Percentiles rank a stretch among this genome's conserved stretches.
Conservation (phyloP, 2,329 filamentous ascomycete genomes). For the Hypoxylon sp. region DNA sequence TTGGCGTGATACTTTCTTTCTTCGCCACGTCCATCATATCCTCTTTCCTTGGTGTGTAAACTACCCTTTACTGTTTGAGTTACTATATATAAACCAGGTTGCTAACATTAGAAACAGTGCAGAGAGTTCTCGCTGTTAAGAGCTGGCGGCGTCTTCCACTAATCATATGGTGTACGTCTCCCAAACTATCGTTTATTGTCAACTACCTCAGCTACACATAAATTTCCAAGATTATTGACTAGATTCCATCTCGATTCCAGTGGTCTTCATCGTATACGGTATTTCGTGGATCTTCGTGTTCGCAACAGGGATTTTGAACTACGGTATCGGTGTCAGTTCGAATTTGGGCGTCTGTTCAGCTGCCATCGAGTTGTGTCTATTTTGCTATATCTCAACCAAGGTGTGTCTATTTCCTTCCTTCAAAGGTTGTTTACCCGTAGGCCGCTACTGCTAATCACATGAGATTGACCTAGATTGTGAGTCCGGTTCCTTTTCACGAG, state of each 20-base stretch:
- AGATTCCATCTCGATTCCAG: no score
- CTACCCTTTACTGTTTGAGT: background rate
- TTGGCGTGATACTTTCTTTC: constrained; percentile 31
- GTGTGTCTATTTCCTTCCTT: constrained; percentile 49
- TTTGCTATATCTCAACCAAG: constrained; percentile 71
- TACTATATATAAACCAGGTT: background rate
- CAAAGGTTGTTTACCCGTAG: no score
- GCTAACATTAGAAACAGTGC: constrained; percentile 43
- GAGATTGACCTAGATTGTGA: constrained; percentile 30
- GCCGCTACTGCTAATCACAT: no score
- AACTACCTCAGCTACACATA: no score
- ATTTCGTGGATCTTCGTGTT: constrained; percentile 70
- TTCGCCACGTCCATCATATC: constrained; percentile 31
- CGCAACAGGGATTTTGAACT: constrained; percentile 63
- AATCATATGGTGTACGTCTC: constrained; percentile 54
- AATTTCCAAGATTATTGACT: no score
- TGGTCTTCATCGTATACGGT: constrained; percentile 66
- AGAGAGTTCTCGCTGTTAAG: constrained; percentile 50
- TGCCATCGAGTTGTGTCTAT: constrained; percentile 67
- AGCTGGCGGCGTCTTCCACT: constrained; percentile 53
- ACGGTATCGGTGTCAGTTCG: constrained; percentile 64
- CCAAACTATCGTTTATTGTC: no score
- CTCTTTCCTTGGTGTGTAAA: constrained; percentile 32
- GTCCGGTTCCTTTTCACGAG: background rate
- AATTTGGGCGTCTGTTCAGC: constrained; percentile 61